Evolutionary conservation across 176 grass and related monocot species (phyloP), one percentile per base, ranked within the genome.

Genomic region (Carex myosuroides): DNA sequence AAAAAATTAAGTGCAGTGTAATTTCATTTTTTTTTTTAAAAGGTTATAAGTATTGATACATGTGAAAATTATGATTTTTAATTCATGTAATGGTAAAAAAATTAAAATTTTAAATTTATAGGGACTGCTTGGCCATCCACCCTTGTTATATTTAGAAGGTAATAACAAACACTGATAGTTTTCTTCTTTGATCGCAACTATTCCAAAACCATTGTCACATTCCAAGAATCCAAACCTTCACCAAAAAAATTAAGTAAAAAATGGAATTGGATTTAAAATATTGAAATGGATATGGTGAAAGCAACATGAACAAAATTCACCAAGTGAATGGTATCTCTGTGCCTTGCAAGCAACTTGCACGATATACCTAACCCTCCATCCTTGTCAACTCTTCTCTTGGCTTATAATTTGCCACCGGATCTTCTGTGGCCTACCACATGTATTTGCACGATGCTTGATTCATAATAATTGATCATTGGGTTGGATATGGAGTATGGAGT

Each of bases 311-410:
- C 24, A 83, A 83, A 3, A 26, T 26, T 26, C 26, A 26, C 26
- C 26, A n/a, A 66, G 62, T 29, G 46, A 82, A 82, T 64, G 65
- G 68, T 76, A 71, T 61, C 13, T 85, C 50, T 35, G 83, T 85
- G 83, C 42, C 83, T 85, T 85, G 30, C 68, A 85, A 85, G 83
- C 83, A 85, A 85, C 57, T 60, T 35, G 55, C 83, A 85, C 83
- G 83, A 85, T 60, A 74, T 84, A 61, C 68, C 83, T 62, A 85
- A 85, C 68, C 81, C 83, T 71, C 52, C 0, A 76, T 85, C 65
- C 35, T 42, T 85, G 52, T 85, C 81, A 56, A 84, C 13, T 37
- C 2, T 14, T 53, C 24, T 53, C 24, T 69, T 41, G 6, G 66
- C 14, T 10, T 39, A 70, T 35, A 70, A n/a, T 70, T 7, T 8